Evolutionary conservation across 2,329 filamentous ascomycete species (phyloP).

Genomic region (Neonectria sp.): DNA sequence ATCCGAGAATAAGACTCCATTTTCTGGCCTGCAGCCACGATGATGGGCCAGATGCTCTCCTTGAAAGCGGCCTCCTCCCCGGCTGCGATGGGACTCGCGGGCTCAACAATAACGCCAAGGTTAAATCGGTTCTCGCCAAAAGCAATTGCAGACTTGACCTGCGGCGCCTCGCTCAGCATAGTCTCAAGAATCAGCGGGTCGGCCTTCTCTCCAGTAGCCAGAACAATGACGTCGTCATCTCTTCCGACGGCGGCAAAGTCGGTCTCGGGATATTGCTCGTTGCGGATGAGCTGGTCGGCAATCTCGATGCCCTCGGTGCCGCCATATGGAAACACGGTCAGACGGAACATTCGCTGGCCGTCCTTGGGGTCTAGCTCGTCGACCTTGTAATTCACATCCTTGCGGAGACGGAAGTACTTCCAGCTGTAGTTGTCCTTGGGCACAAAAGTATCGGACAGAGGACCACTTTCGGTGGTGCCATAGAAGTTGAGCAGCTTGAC

Average conservation of each 20-base stretch:
- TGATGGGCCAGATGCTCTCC: constrained; percentile 37
- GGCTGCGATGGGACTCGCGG: constrained; percentile 15
- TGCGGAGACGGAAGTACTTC: constrained; percentile 50
- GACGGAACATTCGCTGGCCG: constrained; percentile 40
- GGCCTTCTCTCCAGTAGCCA: constrained; percentile 46
- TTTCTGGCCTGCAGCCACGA: constrained; percentile 30
- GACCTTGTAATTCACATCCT: constrained; percentile 48
- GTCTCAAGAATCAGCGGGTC: constrained; percentile 42
- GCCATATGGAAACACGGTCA: constrained; percentile 49
- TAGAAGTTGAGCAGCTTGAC: constrained; percentile 54
- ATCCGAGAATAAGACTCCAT: constrained; percentile 41
- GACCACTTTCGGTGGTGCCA: constrained; percentile 54
- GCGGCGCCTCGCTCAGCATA: constrained; percentile 33
- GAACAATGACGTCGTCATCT: constrained; percentile 50
- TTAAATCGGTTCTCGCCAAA: constrained; percentile 43
- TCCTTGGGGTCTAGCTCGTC: constrained; percentile 40
- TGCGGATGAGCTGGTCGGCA: constrained; percentile 51
- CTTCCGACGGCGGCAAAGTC: constrained; percentile 51
- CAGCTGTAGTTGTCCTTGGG: constrained; percentile 51
- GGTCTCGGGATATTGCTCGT: constrained; percentile 40
- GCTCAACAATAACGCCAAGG: constrained; percentile 44
- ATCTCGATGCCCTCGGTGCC: constrained; percentile 48
- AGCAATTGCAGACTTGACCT: constrained; percentile 36
- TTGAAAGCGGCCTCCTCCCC: constrained; percentile 28
- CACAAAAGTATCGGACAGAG: constrained; percentile 51